Evolutionary conservation across 257 asterid species (phyloP), one percentile per base, ranked within the genome.

Genomic region (Fraxinus excelsior): DNA sequence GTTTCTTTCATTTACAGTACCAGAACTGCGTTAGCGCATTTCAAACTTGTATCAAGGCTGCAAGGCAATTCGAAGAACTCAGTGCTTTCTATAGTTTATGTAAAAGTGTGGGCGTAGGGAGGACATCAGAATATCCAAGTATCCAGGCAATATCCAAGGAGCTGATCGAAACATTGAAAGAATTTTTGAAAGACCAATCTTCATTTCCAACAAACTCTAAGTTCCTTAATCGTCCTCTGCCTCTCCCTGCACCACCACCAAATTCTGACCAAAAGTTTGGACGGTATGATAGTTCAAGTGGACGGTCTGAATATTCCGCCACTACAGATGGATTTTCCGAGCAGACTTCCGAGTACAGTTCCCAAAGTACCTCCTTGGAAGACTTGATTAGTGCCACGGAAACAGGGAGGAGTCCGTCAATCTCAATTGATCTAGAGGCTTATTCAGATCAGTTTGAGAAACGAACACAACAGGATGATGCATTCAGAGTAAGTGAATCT

Each of bases 131-230:
- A 72, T 94, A 92, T 77, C 98, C 98, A 0, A 85, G 90, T 9
- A 87, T 94, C 6, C 96, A 89, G 60, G 78, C 67, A 0, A 85
- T 94, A 68, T 86, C 96, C 0, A 93, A 89, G 14, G 98, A 94
- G 78, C 34, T 92, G 26, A 87, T 94, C 3, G 97, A 90, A 62
- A 84, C 95, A 11, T 71, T 94, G 32, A 91, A 84, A 64, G 97
- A 94, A 46, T 92, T 89, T 76, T 81, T 94, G 82, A 94, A 90
- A 69, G 98, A 92, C 67, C 91, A 89, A 67, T 94, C 98, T 0
- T 87, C 96, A 10, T 94, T 92, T 71, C 80, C 93, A 7, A 73
- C 82, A n/a, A 80, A 19, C 67, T 37, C 70, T 0, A 87, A 71
- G 78, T 83, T 94, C 1, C 38, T 81, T 1, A 85, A 35, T 60